A percentile compares a stretch with the other conserved stretches of the same genome.
Conservation (phyloP, 2,329 filamentous ascomycete species). For the Exserohilum rostratum region DNA sequence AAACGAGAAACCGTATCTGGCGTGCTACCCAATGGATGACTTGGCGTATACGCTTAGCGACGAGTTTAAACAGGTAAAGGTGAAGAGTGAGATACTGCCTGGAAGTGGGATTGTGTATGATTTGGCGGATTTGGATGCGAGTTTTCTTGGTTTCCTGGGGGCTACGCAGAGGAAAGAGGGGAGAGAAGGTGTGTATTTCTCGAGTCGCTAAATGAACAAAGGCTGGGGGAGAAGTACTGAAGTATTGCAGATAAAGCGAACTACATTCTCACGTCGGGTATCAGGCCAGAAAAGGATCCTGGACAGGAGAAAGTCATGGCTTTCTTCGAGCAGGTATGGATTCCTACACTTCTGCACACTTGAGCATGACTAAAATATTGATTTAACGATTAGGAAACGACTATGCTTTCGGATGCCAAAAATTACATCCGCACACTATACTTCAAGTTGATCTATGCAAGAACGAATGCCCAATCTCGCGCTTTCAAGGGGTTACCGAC, state of each 20-base stretch:
- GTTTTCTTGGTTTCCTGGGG: constrained; percentile 27
- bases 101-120: constrained; percentile 35
- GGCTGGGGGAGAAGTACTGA: not conserved
- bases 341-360: no score
- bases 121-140: constrained; percentile 39
- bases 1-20: constrained; percentile 43
- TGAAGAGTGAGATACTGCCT: constrained; percentile 42
- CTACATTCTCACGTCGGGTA: constrained; percentile 24
- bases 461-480: constrained; percentile 40
- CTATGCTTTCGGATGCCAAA: constrained; percentile 14
- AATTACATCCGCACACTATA: constrained; percentile 29
- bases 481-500: constrained; percentile 36
- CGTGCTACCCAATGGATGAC: constrained; percentile 48
- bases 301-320: constrained; percentile 18
- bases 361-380: not conserved
- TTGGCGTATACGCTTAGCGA: constrained; percentile 43
- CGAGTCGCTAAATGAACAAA: not conserved
- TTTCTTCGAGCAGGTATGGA: constrained; percentile 20
- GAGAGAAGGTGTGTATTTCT: not conserved
- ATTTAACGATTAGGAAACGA: constrained; percentile 18
- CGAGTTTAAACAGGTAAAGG: constrained; percentile 44
- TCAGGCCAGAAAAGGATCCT: constrained; percentile 20
- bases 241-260: constrained; percentile 13
- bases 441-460: constrained; percentile 34
- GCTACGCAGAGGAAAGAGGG: constrained; percentile 16